Evolutionary conservation across 495 filamentous ascomycete species (phyloP).

Genomic region (Talaromyces liani): DNA sequence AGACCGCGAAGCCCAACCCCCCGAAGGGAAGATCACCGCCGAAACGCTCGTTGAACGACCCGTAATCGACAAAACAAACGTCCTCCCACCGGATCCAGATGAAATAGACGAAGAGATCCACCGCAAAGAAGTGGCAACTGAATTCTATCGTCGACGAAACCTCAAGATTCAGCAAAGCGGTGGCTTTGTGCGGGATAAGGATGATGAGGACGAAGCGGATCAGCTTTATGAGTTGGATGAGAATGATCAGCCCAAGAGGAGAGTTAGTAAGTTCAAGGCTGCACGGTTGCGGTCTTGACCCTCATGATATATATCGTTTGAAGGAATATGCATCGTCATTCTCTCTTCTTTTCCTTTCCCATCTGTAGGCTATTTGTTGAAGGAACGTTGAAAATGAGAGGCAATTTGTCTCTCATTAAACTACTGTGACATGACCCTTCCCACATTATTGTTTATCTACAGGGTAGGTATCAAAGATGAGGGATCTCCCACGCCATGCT

Average conservation of each 20-base stretch:
- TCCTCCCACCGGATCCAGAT: constrained; percentile 48
- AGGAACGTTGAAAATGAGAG: background rate
- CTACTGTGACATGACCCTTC: background rate
- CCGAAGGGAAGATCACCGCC: constrained; percentile 50
- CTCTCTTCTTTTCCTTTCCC: background rate
- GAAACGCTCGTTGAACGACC: constrained; percentile 57
- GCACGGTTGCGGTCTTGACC: constrained; percentile 51
- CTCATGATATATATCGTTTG: background rate
- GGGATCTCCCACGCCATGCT: background rate
- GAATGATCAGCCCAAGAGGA: constrained; percentile 56
- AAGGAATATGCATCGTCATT: background rate
- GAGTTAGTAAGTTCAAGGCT: constrained; percentile 84
- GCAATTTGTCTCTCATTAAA: background rate
- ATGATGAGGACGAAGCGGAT: constrained; percentile 47
- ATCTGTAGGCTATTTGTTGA: background rate
- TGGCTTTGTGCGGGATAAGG: constrained; percentile 54
- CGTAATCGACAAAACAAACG: constrained; percentile 15
- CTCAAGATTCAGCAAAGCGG: constrained; percentile 70
- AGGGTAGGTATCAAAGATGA: background rate
- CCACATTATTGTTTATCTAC: background rate
- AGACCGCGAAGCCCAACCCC: constrained; percentile 36
- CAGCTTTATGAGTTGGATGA: constrained; percentile 32
- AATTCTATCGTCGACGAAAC: constrained; percentile 76
- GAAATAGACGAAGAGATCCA: constrained; percentile 67
- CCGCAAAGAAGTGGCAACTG: constrained; percentile 66